These are phyloP conservation scores for Achaetomiella virescens DNA, from an alignment of 495 filamentous ascomycete genomes.

Conservation along the genomic window DNA sequence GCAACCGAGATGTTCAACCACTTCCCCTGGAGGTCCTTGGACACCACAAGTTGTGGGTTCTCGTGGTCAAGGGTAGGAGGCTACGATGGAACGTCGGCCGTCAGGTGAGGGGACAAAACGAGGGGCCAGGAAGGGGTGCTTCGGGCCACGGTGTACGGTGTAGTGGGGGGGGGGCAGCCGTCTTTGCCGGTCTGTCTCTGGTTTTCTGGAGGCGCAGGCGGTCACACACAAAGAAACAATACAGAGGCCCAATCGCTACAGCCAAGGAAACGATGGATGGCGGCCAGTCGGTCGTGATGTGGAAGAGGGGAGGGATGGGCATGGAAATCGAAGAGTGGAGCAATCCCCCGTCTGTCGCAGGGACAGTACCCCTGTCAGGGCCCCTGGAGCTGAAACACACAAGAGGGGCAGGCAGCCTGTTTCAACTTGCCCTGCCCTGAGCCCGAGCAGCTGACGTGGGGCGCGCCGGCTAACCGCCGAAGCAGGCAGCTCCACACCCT, in stretches of 20 bases:
- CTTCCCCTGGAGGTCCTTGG: no score
- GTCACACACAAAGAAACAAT: background rate
- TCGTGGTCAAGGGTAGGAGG: slow-evolving; percentile 1
- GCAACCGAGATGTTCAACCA: background rate
- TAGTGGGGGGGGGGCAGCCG: background rate
- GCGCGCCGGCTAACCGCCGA: background rate
- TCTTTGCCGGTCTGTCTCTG: background rate
- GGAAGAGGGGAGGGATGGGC: background rate
- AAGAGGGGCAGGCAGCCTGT: slow-evolving; percentile 2
- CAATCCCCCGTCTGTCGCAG: background rate
- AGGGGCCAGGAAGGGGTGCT: slow-evolving; percentile 7
- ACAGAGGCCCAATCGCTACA: background rate
- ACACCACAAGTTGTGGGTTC: background rate
- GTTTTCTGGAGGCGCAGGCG: background rate
- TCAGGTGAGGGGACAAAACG: slow-evolving; percentile 7
- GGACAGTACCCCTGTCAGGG: background rate
- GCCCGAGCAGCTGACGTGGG: background rate
- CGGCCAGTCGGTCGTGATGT: background rate
- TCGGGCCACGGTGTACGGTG: background rate
- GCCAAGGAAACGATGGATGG: background rate
- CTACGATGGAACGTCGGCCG: slow-evolving; percentile 8
- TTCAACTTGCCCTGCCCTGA: background rate
- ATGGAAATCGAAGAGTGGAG: background rate
- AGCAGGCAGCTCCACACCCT: background rate
- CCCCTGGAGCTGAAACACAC: slow-evolving; percentile 1